A percentile compares a stretch with the other conserved stretches of the same genome.
Conservation (phyloP, 352 stramenopile species). For the Phytophthora ramorum region DNA sequence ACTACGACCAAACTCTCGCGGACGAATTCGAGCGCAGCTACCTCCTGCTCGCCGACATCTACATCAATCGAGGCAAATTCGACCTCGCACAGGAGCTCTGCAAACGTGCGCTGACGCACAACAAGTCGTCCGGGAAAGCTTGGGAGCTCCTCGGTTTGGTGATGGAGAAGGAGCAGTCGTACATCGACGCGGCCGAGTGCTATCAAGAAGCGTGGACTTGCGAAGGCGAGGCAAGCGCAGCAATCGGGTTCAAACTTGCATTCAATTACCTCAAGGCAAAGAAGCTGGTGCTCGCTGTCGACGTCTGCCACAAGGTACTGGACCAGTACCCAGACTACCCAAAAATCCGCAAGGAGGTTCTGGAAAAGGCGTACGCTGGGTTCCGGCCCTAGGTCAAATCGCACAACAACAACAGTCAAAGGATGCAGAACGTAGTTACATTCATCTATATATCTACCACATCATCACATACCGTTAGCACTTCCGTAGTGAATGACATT, state of each 20-base stretch:
- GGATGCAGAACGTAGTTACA: slow-evolving; percentile 17
- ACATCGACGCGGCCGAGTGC: slow-evolving; percentile 92
- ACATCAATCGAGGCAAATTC: slow-evolving; percentile 92
- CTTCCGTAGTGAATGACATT: slow-evolving; percentile 5
- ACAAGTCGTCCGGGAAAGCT: slow-evolving; percentile 91
- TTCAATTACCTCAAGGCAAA: slow-evolving; percentile 97
- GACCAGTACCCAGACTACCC: slow-evolving; percentile 95
- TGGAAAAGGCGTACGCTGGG: slow-evolving; percentile 91
- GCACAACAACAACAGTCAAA: slow-evolving; percentile 15
- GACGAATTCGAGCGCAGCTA: slow-evolving; percentile 96
- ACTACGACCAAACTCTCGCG: slow-evolving; percentile 84
- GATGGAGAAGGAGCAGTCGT: slow-evolving; percentile 95
- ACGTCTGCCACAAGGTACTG: slow-evolving; percentile 94
- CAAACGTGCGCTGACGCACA: slow-evolving; percentile 93
- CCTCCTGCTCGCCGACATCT: slow-evolving; percentile 94
- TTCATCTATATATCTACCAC: slow-evolving; percentile 29
- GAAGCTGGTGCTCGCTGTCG: slow-evolving; percentile 90
- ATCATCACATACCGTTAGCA: slow-evolving; percentile 22
- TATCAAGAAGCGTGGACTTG: slow-evolving; percentile 92
- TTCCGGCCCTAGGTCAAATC: slow-evolving; percentile 78
- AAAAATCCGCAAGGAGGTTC: slow-evolving; percentile 94
- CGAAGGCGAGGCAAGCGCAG: slow-evolving; percentile 85
- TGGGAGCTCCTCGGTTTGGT: slow-evolving; percentile 95
- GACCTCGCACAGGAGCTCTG: slow-evolving; percentile 94
- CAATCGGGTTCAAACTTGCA: slow-evolving; percentile 94